Evolutionary conservation across 208 protist genomes (phyloP), one percentile per base, ranked within the genome.

Genomic region (Acanthamoeba royreba): DNA sequence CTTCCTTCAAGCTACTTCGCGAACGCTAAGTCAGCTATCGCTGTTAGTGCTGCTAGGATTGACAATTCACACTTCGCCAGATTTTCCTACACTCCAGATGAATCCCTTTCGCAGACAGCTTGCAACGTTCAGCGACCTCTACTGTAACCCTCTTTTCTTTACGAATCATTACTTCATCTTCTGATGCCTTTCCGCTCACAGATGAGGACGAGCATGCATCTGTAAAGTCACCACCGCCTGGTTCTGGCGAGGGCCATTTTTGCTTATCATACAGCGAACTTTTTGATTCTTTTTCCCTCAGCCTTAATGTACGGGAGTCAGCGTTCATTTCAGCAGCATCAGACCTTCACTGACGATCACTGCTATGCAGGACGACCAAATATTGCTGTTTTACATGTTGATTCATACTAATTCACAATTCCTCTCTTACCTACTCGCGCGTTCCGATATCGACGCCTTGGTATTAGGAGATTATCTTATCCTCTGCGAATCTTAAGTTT

Each of bases 341-440:
- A 5, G n/a, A 66, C 53, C 22, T 28, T 3, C 53, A 55, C 49
- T 25, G 13, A 77, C 63, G 25, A 8, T 28, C 33, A 77, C 63
- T 8, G 19, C 33, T 40, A 42, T 11, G 11, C 49, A 89, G 81
- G 81, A 89, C 3, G 81, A 42, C 49, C 17, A 45, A 4, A 58
- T 66, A 11, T 43, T 89, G 81, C 35, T 89, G 1, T 46, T 89
- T 31, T 89, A 89, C 22, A 58, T 89, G 46, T 52, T 89, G 28
- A 58, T 89, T 22, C 81, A 89, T 33, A 89, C 46, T 7, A 89
- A 89, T 40, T 11, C 45, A 43, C 46, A 69, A 19, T 89, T 89
- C 33, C 81, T 89, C 81, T 58, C 81, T 38, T 89, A 89, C 66
- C 53, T 89, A 31, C n/a, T 58, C 53, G 46, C 81, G 15, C 81